These are phyloP conservation scores for Micractinium conductrix DNA, from an alignment of 139 green algal species.

Conservation along the genomic window DNA sequence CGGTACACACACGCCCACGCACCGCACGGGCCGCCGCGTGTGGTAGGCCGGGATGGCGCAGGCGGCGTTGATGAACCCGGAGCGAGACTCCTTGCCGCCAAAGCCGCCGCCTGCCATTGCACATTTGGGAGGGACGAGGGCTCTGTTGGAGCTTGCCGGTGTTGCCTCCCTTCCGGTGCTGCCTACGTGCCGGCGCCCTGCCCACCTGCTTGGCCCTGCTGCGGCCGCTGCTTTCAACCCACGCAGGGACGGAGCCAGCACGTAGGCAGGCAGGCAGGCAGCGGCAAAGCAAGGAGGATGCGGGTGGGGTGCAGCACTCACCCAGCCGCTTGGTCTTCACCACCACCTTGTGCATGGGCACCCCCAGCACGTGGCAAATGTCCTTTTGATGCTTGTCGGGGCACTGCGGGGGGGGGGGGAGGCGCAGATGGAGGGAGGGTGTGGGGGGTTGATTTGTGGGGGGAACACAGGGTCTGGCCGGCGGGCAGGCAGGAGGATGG, in stretches of 20 bases:
- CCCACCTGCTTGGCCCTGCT: too few species aligned
- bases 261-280: neutral
- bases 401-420: constrained; percentile 56
- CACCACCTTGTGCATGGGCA: constrained; percentile 89
- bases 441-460: neutral
- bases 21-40: constrained; percentile 61
- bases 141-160: too few species aligned
- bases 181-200: too few species aligned
- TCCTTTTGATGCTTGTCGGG: constrained; percentile 85
- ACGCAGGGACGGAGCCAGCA: neutral
- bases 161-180: too few species aligned
- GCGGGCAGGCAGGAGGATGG: neutral
- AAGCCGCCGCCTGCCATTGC: constrained; percentile 88
- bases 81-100: constrained; percentile 96
- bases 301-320: neutral
- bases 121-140: too few species aligned
- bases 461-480: too few species aligned
- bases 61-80: constrained; percentile 76
- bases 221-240: too few species aligned
- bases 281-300: neutral
- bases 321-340: constrained; percentile 83
- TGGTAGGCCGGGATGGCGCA: constrained; percentile 83
- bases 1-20: neutral
- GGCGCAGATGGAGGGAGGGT: neutral
- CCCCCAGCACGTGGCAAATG: constrained; percentile 77